Evolutionary conservation across 2,329 filamentous ascomycete genomes (phyloP), one percentile per base, ranked within the genome.

Genomic region (Pseudocercospora vitis): DNA sequence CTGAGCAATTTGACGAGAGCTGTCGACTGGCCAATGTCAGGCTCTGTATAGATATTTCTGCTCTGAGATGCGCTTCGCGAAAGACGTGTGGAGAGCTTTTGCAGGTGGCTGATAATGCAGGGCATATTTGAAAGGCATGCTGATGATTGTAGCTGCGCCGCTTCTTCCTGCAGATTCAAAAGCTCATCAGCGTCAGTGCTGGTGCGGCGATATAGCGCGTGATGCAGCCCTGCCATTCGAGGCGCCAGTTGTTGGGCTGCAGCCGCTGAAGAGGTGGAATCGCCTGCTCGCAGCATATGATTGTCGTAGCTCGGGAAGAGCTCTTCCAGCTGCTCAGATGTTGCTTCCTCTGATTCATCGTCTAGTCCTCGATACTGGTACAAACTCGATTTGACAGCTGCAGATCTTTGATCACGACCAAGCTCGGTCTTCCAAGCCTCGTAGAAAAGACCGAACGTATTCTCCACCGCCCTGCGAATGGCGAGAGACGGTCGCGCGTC

Each of bases 11-110:
- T 73, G 21, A 94, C 83, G 3, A 96, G 78, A 56, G 84, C 87
- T 56, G 87, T 85, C 7, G 85, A 84, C 73, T 97, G 89, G 1
- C 76, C 70, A 9, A 92, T 74, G 64, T 97, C 95, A 2, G 86
- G 71, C 64, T 95, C 86, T 0, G 82, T 85, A 71, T 99, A 99
- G 70, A 99, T 96, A 72, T 96, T 96, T 23, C 23, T 49, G 48
- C 49, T 52, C 16, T 24, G 32, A 0, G 49, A 49, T 23, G 49
- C 29, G 18, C 3, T 23, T n/a, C 29, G 31, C 11, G 53, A 44
- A 12, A 56, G 23, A 11, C 31, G 14, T 18, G 18, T 21, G 4
- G 35, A 44, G n/a, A 53, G 35, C 28, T 46, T 32, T 23, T 58
- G 48, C 39, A 55, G 35, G 14, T 28, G 39, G 11, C 8, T 23